These are phyloP conservation scores for Diophrys appendiculata DNA, from an alignment of 73 alveolate genomes.

Conservation along the genomic window DNA sequence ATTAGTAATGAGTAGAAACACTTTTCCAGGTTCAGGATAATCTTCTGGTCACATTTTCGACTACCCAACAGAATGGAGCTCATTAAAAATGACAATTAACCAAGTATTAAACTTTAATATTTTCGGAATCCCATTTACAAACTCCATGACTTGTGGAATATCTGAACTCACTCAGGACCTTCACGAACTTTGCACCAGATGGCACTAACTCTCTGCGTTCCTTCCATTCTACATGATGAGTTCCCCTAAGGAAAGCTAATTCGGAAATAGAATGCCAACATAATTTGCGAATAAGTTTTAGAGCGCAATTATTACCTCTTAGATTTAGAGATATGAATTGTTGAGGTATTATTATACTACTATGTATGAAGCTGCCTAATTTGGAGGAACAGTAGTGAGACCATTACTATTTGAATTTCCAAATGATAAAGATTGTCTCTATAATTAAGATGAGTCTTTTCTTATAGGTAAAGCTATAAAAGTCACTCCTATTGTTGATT, in stretches of 20 bases:
- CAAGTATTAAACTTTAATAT: conserved; percentile 80
- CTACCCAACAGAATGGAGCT: conserved; percentile 64
- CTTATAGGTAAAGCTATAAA: conserved; percentile 45
- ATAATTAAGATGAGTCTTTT: conserved; percentile 43
- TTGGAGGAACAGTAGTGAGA: conserved; percentile 77
- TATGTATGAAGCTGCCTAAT: conserved; percentile 47
- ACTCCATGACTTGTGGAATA: conserved; percentile 93
- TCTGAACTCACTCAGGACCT: conserved; percentile 44
- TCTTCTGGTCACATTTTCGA: conserved; percentile 89
- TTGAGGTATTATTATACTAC: conserved; percentile 74
- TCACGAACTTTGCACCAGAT: conserved; percentile 81
- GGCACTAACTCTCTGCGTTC: conserved; percentile 86
- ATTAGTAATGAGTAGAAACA: conserved; percentile 78
- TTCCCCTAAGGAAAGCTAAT: neutral
- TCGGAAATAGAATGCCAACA: neutral
- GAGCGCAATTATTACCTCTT: conserved; percentile 21
- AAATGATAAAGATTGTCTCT: conserved; percentile 33
- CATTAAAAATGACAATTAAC: conserved; percentile 77
- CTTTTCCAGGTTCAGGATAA: conserved; percentile 87
- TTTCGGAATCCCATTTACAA: conserved; percentile 92
- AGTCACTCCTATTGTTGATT: conserved; percentile 41
- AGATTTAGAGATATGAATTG: conserved; percentile 54
- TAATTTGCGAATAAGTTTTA: conserved; percentile 1
- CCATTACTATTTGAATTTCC: conserved; percentile 88
- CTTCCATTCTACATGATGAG: conserved; percentile 60